Conservation (phyloP, 768 basidiomycete species). For the Rickenella mellea region DNA sequence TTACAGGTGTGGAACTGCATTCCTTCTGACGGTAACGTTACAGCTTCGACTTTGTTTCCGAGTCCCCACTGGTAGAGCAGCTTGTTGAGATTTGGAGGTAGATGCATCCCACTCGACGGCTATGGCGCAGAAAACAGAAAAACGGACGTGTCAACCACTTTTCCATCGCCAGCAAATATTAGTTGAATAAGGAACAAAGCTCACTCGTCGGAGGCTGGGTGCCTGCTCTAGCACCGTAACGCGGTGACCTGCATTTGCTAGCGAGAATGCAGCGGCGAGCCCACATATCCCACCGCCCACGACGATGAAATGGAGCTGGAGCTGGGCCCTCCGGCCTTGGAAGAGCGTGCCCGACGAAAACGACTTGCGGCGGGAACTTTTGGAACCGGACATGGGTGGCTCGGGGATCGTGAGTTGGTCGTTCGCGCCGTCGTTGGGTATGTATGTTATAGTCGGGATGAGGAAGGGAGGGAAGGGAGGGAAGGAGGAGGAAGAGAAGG, state of each 20-base stretch:
- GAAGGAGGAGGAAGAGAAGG: too few species aligned
- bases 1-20: constrained; percentile 19
- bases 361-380: too few species aligned
- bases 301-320: constrained; percentile 32
- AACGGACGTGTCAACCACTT: too few species aligned
- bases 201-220: constrained; percentile 27
- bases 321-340: constrained; percentile 17
- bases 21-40: too few species aligned
- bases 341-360: too few species aligned
- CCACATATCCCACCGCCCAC: constrained; percentile 48
- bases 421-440: too few species aligned
- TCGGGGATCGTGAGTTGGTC: too few species aligned
- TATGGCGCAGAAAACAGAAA: too few species aligned
- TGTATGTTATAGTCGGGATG: too few species aligned
- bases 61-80: constrained; percentile 45
- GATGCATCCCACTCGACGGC: background rate
- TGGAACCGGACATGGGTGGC: too few species aligned
- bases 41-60: constrained; percentile 26
- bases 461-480: too few species aligned
- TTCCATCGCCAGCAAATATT: too few species aligned
- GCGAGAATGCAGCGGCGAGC: constrained; percentile 43
- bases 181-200: constrained; percentile 14
- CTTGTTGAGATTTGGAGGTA: constrained; percentile 28
- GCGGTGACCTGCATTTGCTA: constrained; percentile 48
- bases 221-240: constrained; percentile 49